phyloP scores from a whole-genome alignment of 2,329 filamentous ascomycete genomes.

The Sclerotinia nivalis region DNA sequence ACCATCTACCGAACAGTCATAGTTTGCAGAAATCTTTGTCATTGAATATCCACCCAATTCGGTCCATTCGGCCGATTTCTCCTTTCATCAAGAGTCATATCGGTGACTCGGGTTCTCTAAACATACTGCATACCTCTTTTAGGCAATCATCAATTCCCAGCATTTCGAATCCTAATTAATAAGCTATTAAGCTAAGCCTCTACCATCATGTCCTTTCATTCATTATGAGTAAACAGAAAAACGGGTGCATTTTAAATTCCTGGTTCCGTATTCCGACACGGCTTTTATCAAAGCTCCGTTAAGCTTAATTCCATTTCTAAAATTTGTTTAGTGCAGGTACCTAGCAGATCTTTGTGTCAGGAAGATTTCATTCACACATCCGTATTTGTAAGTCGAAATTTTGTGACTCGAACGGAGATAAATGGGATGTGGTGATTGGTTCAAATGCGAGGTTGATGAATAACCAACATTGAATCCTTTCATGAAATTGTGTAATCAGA shows the following conservation, averaged over 20 bases:
- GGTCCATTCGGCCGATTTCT: constrained; percentile 11
- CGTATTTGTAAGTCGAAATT: constrained; percentile 7
- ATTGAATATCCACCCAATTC: neutral
- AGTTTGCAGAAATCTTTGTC: neutral
- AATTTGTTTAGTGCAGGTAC: neutral
- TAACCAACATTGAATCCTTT: neutral
- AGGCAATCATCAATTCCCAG: neutral
- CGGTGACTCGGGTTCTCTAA: neutral
- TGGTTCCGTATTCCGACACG: neutral
- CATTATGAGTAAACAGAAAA: neutral
- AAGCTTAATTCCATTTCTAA: neutral
- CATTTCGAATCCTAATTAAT: neutral
- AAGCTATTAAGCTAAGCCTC: neutral
- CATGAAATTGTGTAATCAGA: neutral
- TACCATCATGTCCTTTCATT: neutral
- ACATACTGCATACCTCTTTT: neutral
- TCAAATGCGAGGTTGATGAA: neutral
- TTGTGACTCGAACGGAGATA: constrained; percentile 11
- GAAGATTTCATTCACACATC: neutral
- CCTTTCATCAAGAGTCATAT: neutral
- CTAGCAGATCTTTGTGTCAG: neutral
- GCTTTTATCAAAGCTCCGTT: constrained; percentile 16
- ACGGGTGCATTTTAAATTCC: neutral
- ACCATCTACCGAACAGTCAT: constrained; percentile 9
- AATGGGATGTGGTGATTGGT: constrained; percentile 5